A percentile compares a stretch with the other conserved stretches of the same genome.
These are phyloP conservation scores for Saturnispora galanensis DNA, from an alignment of 805 yeast genomes.

Conservation along the genomic window DNA sequence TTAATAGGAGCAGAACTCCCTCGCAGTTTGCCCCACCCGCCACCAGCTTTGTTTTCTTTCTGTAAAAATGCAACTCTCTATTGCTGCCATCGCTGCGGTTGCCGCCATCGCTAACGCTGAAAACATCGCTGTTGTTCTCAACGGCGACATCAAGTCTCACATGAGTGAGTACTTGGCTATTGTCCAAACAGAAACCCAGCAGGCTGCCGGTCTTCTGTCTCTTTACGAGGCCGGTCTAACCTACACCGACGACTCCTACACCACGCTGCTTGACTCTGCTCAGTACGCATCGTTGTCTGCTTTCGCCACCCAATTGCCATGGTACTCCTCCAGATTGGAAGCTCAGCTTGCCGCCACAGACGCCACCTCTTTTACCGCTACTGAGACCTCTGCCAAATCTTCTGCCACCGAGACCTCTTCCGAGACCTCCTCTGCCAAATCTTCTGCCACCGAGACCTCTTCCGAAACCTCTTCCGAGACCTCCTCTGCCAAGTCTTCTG, in stretches of 20 bases:
- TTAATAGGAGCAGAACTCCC: too few relatives aligned
- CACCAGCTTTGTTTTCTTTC: neutral
- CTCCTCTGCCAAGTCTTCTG: slow-evolving; percentile 5
- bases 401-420: slow-evolving; percentile 4
- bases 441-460: slow-evolving; percentile 4
- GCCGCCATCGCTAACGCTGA: slow-evolving; percentile 18
- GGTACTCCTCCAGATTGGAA: slow-evolving; percentile 26
- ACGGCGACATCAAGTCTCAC: slow-evolving; percentile 28
- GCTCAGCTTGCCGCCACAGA: slow-evolving; percentile 12
- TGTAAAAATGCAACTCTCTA: slow-evolving; percentile 19
- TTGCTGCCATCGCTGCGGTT: slow-evolving; percentile 17
- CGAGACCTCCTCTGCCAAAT: slow-evolving; percentile 5
- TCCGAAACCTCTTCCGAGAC: slow-evolving; percentile 1
- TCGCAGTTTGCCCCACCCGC: too few relatives aligned
- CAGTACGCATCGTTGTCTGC: slow-evolving; percentile 15
- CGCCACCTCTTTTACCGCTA: slow-evolving; percentile 8
- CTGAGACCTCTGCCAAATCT: slow-evolving; percentile 9
- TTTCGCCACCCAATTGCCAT: slow-evolving; percentile 27
- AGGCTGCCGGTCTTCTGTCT: slow-evolving; percentile 24
- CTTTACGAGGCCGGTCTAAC: slow-evolving; percentile 28
- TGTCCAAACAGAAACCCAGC: slow-evolving; percentile 23
- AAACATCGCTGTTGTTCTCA: slow-evolving; percentile 29
- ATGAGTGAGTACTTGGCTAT: slow-evolving; percentile 26
- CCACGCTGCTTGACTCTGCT: slow-evolving; percentile 28
- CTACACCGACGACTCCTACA: slow-evolving; percentile 36